Base-by-base conservation (phyloP, 106 monocot genomes). In the Gastrodia elata region DNA sequence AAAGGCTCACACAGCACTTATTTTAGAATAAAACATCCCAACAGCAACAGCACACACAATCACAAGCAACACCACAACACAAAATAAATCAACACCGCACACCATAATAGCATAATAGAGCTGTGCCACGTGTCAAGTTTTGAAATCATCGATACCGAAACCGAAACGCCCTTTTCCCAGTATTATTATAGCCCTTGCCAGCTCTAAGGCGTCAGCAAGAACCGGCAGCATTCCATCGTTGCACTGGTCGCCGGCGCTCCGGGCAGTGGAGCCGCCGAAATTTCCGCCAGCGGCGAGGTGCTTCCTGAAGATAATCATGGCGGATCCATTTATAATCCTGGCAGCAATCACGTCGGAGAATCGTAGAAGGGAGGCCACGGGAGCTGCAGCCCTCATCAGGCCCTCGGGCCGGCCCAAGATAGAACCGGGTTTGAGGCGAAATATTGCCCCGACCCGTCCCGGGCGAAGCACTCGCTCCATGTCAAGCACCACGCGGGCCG, bases 381-480 rank as follows among this genome's bases (percentile, higher is more conserved):
- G 82, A 35, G 82, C 82, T 0, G 82, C 77, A 11, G 68, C 77
- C 59, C 39, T 68, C 77, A 77, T 77, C 52, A 77, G 73, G 0
- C 73, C 72, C 20, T 72, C 73, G 13, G 78, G 64, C 11, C 67
- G 65, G 46, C 20, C 46, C 40, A 43, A 33, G 27, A 75, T 65
- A 2, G 25, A 58, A 26, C 2, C 9, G 5, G 64, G 15, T n/a
- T 35, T 25, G 39, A 26, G 38, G 37, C 73, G 39, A 22, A 73
- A n/a, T 16, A 82, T 77, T 18, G 39, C 82, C n/a, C 82, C 82
- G 68, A 82, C 36, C 35, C 69, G 68, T 15, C 82, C 82, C 15
- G 82, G 82, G 1, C 77, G 68, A 68, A 82, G 59, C 48, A 82
- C 82, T 28, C 82, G 72, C 69, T 82, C 82, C 82, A 77, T 82